These are phyloP conservation scores for Citrus sp. DNA, from an alignment of 345 rosid genomes.

Conservation along the genomic window DNA sequence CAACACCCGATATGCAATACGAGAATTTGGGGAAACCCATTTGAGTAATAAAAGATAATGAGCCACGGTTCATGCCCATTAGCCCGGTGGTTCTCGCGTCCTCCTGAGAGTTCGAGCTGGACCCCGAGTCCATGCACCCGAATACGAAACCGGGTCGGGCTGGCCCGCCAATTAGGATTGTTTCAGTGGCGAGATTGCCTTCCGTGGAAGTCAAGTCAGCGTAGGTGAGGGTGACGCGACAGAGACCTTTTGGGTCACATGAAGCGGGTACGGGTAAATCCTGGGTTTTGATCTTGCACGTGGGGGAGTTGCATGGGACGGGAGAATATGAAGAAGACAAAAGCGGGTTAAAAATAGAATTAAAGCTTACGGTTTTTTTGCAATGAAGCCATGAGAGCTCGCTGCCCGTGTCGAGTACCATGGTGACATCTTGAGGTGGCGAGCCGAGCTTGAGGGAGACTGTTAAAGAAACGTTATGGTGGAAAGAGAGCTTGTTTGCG, in stretches of 20 bases:
- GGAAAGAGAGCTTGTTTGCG: slow-evolving; percentile 41
- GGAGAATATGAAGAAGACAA: slow-evolving; percentile 45
- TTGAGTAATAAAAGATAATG: slow-evolving; percentile 68
- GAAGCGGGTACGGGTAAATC: slow-evolving; percentile 45
- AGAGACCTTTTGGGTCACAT: slow-evolving; percentile 43
- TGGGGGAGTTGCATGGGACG: slow-evolving; percentile 40
- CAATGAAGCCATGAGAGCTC: slow-evolving; percentile 80
- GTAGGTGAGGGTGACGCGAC: slow-evolving; percentile 55
- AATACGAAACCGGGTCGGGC: slow-evolving; percentile 40
- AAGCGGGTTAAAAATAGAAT: slow-evolving; percentile 37
- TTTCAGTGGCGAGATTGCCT: slow-evolving; percentile 57
- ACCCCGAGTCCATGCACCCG: slow-evolving; percentile 78
- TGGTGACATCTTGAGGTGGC: slow-evolving; percentile 56
- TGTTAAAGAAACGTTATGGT: slow-evolving; percentile 54
- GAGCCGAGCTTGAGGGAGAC: slow-evolving; percentile 62
- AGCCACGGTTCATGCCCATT: slow-evolving; percentile 84
- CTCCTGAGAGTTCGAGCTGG: slow-evolving; percentile 53
- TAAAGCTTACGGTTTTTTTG: slow-evolving; percentile 26
- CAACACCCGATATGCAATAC: slow-evolving; percentile 70
- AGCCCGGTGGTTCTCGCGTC: slow-evolving; percentile 66
- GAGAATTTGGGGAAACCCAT: slow-evolving; percentile 67
- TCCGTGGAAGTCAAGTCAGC: slow-evolving; percentile 59
- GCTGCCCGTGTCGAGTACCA: slow-evolving; percentile 82
- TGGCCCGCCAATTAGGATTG: slow-evolving; percentile 43
- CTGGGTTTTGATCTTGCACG: slow-evolving; percentile 49